Evolutionary conservation across 345 rosid species (phyloP), one percentile per base, ranked within the genome.

Genomic region (Rhizophora mangle): DNA sequence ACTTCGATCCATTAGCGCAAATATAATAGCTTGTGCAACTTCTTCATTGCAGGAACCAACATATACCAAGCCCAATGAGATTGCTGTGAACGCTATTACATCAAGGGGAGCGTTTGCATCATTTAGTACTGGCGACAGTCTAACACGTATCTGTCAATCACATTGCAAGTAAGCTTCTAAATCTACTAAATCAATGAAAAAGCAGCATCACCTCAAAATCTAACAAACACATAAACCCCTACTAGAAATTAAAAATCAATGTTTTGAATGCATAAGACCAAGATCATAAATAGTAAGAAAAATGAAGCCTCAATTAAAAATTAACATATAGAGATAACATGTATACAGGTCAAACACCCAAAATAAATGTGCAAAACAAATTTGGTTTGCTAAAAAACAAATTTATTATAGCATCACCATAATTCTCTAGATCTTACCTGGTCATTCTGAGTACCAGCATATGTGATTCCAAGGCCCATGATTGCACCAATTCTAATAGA

Each of bases 1-100:
- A 24, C 85, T 87, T 68, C 96, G 85, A 72, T 89, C 94, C 97
- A 88, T 90, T 62, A 96, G 76, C 60, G 96, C 86, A 85, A 85
- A 85, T 73, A 89, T 89, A 37, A 96, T 92, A 66, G 94, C 91
- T 63, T 96, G 92, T 18, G 98, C 97, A 58, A 96, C 96, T 71
- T 89, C 97, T 82, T 90, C 98, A 58, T 96, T 92, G 80, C 98
- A 96, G 32, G 99, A 96, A 59, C 97, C 94, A 70, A 96, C 96
- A 52, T 81, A 92, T 75, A 92, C 74, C 84, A 96, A 84, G 26
- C 99, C 99, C 86, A 96, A 85, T 43, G 94, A 83, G 74, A 96
- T 87, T 49, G 93, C 92, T 66, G 94, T 84, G 69, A 96, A 96
- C 51, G 98, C 92, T 66, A 87, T 80, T 61, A 92, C 97, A 64